These are phyloP conservation scores for Bonia amplexicaulis DNA, from an alignment of 176 grass and related monocot species.

Conservation along the genomic window DNA sequence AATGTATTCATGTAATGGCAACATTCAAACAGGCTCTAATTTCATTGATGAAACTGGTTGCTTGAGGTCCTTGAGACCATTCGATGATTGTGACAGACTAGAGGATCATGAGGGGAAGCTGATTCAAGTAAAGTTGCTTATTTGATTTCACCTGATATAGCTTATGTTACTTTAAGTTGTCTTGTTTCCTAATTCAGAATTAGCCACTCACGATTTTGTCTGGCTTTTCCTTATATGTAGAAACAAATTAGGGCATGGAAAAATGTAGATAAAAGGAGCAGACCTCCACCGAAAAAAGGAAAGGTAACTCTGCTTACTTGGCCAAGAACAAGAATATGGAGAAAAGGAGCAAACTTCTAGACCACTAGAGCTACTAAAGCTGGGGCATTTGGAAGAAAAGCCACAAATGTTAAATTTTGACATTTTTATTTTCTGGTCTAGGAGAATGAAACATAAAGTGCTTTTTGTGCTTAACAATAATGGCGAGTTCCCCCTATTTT, in stretches of 20 bases:
- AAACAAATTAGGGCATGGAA: slow-evolving; percentile 46
- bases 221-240: slow-evolving; percentile 40
- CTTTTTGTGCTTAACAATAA: not conserved
- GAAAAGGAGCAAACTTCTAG: not conserved
- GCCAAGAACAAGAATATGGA: not conserved
- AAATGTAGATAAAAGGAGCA: slow-evolving; percentile 51
- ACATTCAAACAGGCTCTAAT: slow-evolving; percentile 47
- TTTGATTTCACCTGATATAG: slow-evolving; percentile 15
- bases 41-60: slow-evolving; percentile 58
- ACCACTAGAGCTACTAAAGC: not conserved
- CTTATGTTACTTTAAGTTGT: not conserved
- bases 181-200: slow-evolving; percentile 7
- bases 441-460: not conserved
- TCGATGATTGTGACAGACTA: slow-evolving; percentile 26
- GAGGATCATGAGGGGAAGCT: slow-evolving; percentile 25
- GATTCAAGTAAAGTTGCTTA: slow-evolving; percentile 37
- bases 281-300: slow-evolving; percentile 42
- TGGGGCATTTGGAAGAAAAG: slow-evolving; percentile 7
- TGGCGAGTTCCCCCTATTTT: slow-evolving; percentile 5
- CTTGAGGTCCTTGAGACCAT: slow-evolving; percentile 55
- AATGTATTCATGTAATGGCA: slow-evolving; percentile 53
- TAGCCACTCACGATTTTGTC: not conserved
- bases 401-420: not conserved
- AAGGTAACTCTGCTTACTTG: slow-evolving; percentile 47
- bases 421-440: not conserved